These are phyloP conservation scores for Glebionis coronaria DNA, from an alignment of 129 eudicot species.

Conservation along the genomic window DNA sequence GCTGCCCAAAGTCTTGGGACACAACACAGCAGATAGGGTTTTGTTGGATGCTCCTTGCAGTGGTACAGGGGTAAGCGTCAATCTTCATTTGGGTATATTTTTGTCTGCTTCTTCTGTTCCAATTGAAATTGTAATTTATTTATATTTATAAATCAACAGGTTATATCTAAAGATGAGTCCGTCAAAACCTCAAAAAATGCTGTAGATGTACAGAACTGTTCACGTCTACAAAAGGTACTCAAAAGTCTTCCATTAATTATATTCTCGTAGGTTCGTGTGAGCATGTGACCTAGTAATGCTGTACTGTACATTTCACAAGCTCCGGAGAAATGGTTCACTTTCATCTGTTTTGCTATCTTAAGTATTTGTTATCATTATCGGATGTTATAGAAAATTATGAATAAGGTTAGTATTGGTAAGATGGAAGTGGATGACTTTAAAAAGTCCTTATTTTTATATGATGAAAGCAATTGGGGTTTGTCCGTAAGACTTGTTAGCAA, in stretches of 20 bases:
- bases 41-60: slow-evolving; percentile 99
- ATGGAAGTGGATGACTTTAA: no score
- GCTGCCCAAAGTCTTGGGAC: slow-evolving; percentile 90
- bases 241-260: not conserved
- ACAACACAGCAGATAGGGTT: slow-evolving; percentile 77
- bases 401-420: no score
- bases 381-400: no score
- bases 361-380: no score
- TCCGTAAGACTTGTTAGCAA: no score
- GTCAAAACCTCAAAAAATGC: slow-evolving; percentile 87
- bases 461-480: no score
- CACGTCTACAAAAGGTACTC: slow-evolving; percentile 89
- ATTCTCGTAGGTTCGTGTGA: no score
- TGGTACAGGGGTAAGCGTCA: slow-evolving; percentile 86
- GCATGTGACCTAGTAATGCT: no score
- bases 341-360: no score
- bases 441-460: no score
- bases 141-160: slow-evolving; percentile 39
- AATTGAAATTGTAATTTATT: not conserved
- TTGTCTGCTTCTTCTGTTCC: not conserved
- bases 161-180: slow-evolving; percentile 94
- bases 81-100: not conserved
- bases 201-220: slow-evolving; percentile 72
- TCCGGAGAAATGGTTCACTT: no score
- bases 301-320: no score